Evolutionary conservation across 139 green algal species (phyloP).

Genomic region (Astrephomene gubernaculifera): DNA sequence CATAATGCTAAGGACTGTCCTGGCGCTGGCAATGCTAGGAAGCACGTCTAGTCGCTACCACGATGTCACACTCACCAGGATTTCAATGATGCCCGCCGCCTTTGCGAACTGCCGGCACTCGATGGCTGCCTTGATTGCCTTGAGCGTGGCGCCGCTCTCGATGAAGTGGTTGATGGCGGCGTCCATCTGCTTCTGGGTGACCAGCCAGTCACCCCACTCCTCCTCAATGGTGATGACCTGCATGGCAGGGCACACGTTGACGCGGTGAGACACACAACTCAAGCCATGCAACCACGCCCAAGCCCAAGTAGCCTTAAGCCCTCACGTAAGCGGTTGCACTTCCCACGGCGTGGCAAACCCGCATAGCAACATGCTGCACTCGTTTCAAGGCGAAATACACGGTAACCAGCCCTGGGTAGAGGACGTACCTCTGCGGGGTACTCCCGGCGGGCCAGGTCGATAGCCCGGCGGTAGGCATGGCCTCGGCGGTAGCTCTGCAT

Average conservation of each 20-base stretch:
- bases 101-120: slow-evolving; percentile 80
- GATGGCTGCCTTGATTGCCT: slow-evolving; percentile 88
- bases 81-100: slow-evolving; percentile 80
- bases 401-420: too few species aligned
- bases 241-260: too few species aligned
- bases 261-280: too few species aligned
- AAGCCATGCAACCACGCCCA: too few species aligned
- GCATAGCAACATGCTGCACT: too few species aligned
- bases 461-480: slow-evolving; percentile 66
- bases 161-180: slow-evolving; percentile 90
- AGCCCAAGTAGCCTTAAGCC: too few species aligned
- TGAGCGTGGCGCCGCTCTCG: slow-evolving; percentile 76
- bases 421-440: slow-evolving; percentile 49
- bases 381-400: too few species aligned
- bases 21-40: too few species aligned
- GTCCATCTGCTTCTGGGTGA: slow-evolving; percentile 80
- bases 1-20: too few species aligned
- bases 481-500: slow-evolving; percentile 60
- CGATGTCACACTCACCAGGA: slow-evolving; percentile 53
- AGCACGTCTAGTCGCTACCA: too few species aligned
- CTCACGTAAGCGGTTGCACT: too few species aligned
- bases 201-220: slow-evolving; percentile 88
- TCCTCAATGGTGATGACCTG: slow-evolving; percentile 81
- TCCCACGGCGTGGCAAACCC: too few species aligned
- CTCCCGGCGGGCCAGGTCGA: slow-evolving; percentile 66